A percentile compares a stretch with the other conserved stretches of the same genome.
phyloP scores from a whole-genome alignment of 495 filamentous ascomycete genomes.

The Aspergillus sclerotioniger region DNA sequence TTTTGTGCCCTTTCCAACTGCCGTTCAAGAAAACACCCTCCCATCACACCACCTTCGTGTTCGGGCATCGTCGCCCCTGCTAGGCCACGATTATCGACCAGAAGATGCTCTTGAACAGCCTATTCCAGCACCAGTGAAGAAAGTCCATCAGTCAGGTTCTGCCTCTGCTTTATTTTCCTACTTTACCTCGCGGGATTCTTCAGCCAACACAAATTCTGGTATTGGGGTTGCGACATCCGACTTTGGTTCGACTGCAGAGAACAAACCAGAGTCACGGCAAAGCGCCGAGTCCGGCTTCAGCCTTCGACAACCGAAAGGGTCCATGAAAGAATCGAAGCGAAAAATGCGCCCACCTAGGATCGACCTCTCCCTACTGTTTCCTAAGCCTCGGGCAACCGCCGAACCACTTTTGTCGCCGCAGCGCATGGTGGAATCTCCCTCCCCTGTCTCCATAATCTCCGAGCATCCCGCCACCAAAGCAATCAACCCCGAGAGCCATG shows the following conservation, averaged over 20 bases:
- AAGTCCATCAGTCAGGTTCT: constrained; percentile 37
- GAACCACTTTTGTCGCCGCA: constrained; percentile 45
- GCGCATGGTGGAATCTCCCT: constrained; percentile 44
- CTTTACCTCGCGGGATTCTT: constrained; percentile 34
- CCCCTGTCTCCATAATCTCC: constrained; percentile 38
- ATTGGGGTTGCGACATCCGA: constrained; percentile 5
- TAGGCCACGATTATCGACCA: constrained; percentile 38
- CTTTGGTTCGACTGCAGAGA: not conserved
- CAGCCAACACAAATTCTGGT: constrained; percentile 11
- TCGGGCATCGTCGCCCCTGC: constrained; percentile 44
- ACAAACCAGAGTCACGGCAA: not conserved
- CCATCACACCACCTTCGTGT: constrained; percentile 37
- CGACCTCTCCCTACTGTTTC: constrained; percentile 47
- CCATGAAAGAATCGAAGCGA: constrained; percentile 39
- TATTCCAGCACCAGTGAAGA: constrained; percentile 29
- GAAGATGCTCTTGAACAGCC: constrained; percentile 24
- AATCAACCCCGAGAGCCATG: constrained; percentile 16
- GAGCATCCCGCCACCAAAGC: constrained; percentile 24
- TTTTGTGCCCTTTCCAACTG: constrained; percentile 28
- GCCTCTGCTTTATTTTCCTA: constrained; percentile 37
- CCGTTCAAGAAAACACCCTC: constrained; percentile 17
- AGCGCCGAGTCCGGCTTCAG: constrained; percentile 26
- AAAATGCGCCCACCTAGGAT: constrained; percentile 42
- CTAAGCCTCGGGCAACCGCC: constrained; percentile 36
- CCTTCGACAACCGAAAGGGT: constrained; percentile 22